These are phyloP conservation scores for Flaveria bidentis DNA, from an alignment of 129 eudicot genomes.

Conservation along the genomic window DNA sequence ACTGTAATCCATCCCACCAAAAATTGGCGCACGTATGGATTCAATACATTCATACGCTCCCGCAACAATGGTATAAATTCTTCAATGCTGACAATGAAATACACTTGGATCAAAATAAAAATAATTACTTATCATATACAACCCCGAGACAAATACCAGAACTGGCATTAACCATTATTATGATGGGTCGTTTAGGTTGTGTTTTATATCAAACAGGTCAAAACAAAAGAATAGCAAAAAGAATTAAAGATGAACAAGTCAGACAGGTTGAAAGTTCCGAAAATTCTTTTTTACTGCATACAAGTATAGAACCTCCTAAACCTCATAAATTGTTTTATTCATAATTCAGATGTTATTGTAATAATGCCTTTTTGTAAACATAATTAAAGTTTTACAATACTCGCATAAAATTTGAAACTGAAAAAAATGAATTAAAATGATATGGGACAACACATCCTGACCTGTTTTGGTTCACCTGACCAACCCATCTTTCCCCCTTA, in stretches of 20 bases:
- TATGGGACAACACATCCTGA: not conserved
- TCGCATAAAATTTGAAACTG: not conserved
- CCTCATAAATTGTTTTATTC: not conserved
- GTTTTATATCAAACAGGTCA: not conserved
- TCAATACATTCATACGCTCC: constrained; percentile 93
- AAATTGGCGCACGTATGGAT: constrained; percentile 94
- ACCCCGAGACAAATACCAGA: not conserved
- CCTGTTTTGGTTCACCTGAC: not conserved
- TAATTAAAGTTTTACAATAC: not conserved
- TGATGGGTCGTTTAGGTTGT: not conserved
- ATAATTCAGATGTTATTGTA: not conserved
- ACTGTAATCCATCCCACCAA: constrained; percentile 97
- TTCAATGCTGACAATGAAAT: constrained; percentile 65
- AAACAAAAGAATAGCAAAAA: not conserved
- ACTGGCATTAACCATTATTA: not conserved
- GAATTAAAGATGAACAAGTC: not conserved
- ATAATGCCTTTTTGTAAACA: not conserved
- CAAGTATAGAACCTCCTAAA: not conserved
- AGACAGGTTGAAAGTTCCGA: not conserved
- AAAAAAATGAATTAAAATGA: not conserved
- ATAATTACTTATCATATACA: not conserved
- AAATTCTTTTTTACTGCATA: not conserved
- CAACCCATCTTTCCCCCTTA: no score
- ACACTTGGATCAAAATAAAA: not conserved
- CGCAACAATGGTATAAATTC: constrained; percentile 92